A percentile compares a stretch with the other conserved stretches of the same genome.
Evolutionary conservation across 2,329 filamentous ascomycete genomes (phyloP).

Genomic region (Mollisiaceae sp.): DNA sequence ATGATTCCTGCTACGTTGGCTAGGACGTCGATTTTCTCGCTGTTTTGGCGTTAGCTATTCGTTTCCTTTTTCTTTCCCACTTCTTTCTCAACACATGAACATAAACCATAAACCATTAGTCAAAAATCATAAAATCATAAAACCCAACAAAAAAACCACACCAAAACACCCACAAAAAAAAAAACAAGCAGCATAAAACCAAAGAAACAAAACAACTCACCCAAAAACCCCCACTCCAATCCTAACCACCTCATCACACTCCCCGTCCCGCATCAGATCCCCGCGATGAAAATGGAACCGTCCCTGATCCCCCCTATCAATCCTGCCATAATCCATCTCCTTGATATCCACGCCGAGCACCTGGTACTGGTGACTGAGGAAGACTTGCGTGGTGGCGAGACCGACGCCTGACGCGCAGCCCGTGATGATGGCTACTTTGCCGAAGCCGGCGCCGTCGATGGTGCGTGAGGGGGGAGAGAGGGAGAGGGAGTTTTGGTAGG

Average conservation of each 20-base stretch:
- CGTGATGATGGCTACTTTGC: conserved; percentile 32
- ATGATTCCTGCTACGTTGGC: conserved; percentile 52
- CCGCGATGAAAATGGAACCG: conserved; percentile 44
- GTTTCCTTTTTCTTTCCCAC: not conserved
- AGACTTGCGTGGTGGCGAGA: conserved; percentile 43
- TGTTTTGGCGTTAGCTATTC: conserved; percentile 11
- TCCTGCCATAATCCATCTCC: conserved; percentile 41
- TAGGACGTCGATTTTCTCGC: conserved; percentile 47
- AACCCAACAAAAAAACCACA: no score
- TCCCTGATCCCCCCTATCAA: conserved; percentile 27
- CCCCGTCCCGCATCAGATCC: conserved; percentile 41
- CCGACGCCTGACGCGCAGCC: conserved; percentile 44
- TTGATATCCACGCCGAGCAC: conserved; percentile 43
- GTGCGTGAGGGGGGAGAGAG: not conserved
- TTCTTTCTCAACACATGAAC: not conserved
- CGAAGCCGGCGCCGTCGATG: conserved; percentile 28
- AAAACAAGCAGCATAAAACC: not conserved
- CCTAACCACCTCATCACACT: conserved; percentile 43
- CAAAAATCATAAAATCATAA: no score
- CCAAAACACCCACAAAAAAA: no score
- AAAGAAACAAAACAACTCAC: conserved; percentile 22
- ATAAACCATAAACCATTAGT: no score
- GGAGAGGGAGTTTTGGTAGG: not conserved
- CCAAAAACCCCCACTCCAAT: conserved; percentile 41
- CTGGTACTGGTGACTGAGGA: conserved; percentile 41